Evolutionary conservation across 805 yeast species (phyloP), one percentile per base, ranked within the genome.

Genomic region (Saturnispora halmiae): DNA sequence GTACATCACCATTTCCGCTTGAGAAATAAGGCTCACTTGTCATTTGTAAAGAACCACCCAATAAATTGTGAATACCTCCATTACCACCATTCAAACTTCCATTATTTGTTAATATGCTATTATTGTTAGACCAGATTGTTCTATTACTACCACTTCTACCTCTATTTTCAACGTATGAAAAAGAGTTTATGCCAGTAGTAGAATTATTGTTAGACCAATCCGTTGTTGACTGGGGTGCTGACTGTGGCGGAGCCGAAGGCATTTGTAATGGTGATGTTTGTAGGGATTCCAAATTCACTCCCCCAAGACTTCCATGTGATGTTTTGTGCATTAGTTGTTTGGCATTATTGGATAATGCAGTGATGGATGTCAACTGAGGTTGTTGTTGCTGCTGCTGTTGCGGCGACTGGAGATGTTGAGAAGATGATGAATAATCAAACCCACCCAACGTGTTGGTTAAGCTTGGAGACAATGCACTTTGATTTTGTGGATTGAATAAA

Each of bases 1-100:
- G 32, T 7, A 4, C 31, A 43, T 40, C 33, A 6, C 34, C 46
- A 18, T 42, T 46, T 14, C 51, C 52, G 36, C 18, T 30, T 6
- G 19, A 14, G 21, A 15, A 31, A 31, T 18, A 20, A 5, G 7
- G 22, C 9, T 31, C 20, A 4, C 14, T 13, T 27, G 38, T 25
- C 30, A 34, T 34, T 18, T 34, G 29, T 14, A 34, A 5, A 18
- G 29, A 26, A 4, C 38, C 31, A 24, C 31, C 19, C 11, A 34
- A 11, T 26, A 27, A 27, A 27, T 13, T 31, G 6, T 31, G 34
- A 14, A 31, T 8, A 10, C 58, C 61, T 63, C 64, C 58, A 30
- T 59, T 60, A 42, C 63, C 55, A 1, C 64, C 60, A 48, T 59
- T 56, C 46, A 63, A 58, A 1, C 60, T 25, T 4, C 18, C 15